Evolutionary conservation across 176 grass and related monocot genomes (phyloP), one percentile per base, ranked within the genome.

Genomic region (Triticum turgidum): DNA sequence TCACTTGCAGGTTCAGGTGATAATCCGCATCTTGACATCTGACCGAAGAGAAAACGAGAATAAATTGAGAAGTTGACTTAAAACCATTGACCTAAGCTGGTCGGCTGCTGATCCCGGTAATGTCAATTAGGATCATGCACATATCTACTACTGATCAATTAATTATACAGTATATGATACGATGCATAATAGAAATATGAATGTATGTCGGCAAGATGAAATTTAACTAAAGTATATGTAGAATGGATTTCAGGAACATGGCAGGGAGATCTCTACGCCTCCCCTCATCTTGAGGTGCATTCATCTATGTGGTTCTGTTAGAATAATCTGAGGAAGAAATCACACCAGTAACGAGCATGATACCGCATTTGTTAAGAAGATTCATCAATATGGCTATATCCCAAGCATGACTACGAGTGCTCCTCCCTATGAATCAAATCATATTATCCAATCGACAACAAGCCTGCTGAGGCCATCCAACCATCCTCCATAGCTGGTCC

Each of bases 71-170:
- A 22, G 69, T 73, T 73, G 38, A 73, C 69, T 73, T 24, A 42
- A 44, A 73, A 44, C 38, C 21, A 44, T 73, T 73, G 69, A 73
- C 69, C 5, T 73, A 44, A 72, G 69, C 69, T 11, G 38, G 37
- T 38, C 11, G 69, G 69, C 69, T 42, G 69, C 42, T 73, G 69
- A 44, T 73, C 69, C 44, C 37, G n/a, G 69, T 44, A 73, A 73
- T 44, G 38, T 73, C 35, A 71, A 71, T 37, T 37, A 41, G 35
- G 32, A 37, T 22, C 35, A 10, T 71, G 69, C 9, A 22, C 69
- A 71, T 41, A 71, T 71, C 69, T 71, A 32, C 35, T 71, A 71
- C 35, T 12, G 69, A 22, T 22, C 9, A 41, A n/a, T 71, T 25
- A 44, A 24, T 73, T 73, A 73, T 44, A 73, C 20, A 24, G 51